Evolutionary conservation across 306 rosid genomes (phyloP).

Genomic region (Cyamopsis tetragonoloba): DNA sequence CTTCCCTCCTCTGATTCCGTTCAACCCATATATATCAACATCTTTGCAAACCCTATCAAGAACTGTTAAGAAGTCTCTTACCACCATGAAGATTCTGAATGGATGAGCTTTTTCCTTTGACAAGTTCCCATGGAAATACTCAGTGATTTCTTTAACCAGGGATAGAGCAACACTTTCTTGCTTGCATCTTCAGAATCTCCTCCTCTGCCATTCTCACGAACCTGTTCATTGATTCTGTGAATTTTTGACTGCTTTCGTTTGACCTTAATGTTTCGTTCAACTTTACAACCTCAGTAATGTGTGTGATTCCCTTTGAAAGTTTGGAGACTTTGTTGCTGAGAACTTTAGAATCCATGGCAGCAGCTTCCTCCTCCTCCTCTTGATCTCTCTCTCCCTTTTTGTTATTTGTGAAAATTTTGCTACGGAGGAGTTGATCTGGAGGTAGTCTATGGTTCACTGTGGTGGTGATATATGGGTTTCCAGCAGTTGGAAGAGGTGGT

Average conservation of each 20-base stretch:
- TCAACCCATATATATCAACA: no score
- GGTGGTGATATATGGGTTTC: no score
- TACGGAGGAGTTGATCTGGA: no score
- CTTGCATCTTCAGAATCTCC: conserved; percentile 67
- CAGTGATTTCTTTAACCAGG: conserved; percentile 84
- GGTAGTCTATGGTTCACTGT: no score
- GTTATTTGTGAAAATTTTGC: no score
- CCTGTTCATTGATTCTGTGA: conserved; percentile 63
- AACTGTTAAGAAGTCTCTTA: conserved; percentile 62
- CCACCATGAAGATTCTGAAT: conserved; percentile 82
- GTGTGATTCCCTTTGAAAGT: conserved; percentile 60
- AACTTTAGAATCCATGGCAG: conserved; percentile 82
- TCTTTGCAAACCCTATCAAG: conserved; percentile 88
- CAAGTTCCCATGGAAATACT: conserved; percentile 86
- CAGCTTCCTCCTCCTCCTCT: conserved; percentile 83
- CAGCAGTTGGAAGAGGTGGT: no score
- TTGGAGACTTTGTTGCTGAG: conserved; percentile 66
- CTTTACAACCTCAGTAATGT: conserved; percentile 44
- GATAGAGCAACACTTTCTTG: conserved; percentile 80
- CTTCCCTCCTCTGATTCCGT: no score
- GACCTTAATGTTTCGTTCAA: conserved; percentile 31
- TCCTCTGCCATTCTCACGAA: conserved; percentile 73
- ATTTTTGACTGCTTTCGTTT: conserved; percentile 39
- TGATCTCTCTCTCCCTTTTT: no score
- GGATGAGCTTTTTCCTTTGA: conserved; percentile 95